Conservation (phyloP, 2,329 filamentous ascomycete genomes). For the Epichloe typhina region DNA sequence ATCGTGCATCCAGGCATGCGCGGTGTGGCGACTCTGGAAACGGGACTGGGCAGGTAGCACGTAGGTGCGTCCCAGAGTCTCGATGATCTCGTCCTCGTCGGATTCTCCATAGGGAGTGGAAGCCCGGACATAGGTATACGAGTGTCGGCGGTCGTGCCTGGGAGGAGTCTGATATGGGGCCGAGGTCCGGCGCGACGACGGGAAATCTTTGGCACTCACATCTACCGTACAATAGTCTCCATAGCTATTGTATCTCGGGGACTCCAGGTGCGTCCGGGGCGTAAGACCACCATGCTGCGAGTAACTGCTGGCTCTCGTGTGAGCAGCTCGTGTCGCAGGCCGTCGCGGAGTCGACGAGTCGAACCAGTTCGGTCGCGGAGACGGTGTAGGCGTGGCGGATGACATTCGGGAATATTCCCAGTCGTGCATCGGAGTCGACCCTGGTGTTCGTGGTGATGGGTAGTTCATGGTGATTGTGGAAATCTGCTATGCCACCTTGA, state of each 20-base stretch:
- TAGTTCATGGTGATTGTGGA: constrained; percentile 26
- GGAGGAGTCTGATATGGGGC: constrained; percentile 19
- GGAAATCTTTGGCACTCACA: constrained; percentile 47
- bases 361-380: constrained; percentile 38
- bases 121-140: constrained; percentile 45
- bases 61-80: constrained; percentile 37
- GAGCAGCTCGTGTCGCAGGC: constrained; percentile 37
- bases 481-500: constrained; percentile 22
- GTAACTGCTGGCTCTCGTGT: constrained; percentile 25
- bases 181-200: constrained; percentile 28
- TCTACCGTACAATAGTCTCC: constrained; percentile 52
- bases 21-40: constrained; percentile 19
- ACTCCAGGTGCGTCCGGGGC: constrained; percentile 37
- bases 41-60: constrained; percentile 38
- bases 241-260: constrained; percentile 48
- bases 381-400: constrained; percentile 44
- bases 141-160: constrained; percentile 42
- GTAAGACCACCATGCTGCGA: constrained; percentile 23
- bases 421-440: constrained; percentile 35
- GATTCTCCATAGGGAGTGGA: constrained; percentile 47
- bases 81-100: constrained; percentile 49
- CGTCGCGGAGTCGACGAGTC: constrained; percentile 36
- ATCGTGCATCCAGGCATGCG: constrained; percentile 29
- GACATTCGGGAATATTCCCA: constrained; percentile 40
- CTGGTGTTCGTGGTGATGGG: constrained; percentile 26